These are phyloP conservation scores for Barnettozyma botsteinii DNA, from an alignment of 805 yeast species.

Conservation along the genomic window DNA sequence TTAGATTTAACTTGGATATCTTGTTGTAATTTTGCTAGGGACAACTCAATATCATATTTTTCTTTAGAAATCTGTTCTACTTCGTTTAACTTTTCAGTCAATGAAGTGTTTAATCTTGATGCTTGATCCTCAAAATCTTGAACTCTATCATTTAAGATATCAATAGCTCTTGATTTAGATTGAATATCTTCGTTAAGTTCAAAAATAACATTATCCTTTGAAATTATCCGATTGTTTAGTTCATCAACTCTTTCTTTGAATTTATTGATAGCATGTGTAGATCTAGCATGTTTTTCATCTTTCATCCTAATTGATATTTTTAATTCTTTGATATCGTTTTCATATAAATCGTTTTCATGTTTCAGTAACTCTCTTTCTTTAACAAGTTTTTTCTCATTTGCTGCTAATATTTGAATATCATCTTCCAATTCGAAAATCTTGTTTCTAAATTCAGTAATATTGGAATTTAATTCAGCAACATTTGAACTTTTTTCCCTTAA, in stretches of 20 bases:
- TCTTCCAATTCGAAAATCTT: conserved; percentile 18
- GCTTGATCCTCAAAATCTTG: conserved; percentile 19
- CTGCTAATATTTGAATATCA: conserved; percentile 12
- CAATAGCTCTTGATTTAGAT: conserved; percentile 17
- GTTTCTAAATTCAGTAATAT: conserved; percentile 13
- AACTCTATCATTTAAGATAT: conserved; percentile 10
- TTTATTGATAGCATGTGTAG: conserved; percentile 15
- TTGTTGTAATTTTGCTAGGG: neutral
- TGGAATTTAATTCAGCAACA: conserved; percentile 15
- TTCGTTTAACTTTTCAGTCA: conserved; percentile 11
- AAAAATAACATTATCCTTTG: conserved; percentile 9
- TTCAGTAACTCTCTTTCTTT: conserved; percentile 18
- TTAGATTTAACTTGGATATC: neutral
- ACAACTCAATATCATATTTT: neutral
- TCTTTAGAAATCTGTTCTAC: conserved; percentile 6
- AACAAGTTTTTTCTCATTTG: conserved; percentile 17
- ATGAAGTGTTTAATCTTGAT: conserved; percentile 5
- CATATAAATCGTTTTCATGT: conserved; percentile 18
- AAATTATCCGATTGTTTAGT: conserved; percentile 5
- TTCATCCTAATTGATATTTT: conserved; percentile 10
- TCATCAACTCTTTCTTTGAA: conserved; percentile 20
- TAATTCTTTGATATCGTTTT: conserved; percentile 15
- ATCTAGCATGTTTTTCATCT: conserved; percentile 14
- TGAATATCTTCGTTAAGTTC: conserved; percentile 12
- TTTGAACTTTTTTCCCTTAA: conserved; percentile 16